Percentiles rank a stretch among this genome's conserved stretches.
Conservation (phyloP, 495 filamentous ascomycete species). For the Neurospora sp. region DNA sequence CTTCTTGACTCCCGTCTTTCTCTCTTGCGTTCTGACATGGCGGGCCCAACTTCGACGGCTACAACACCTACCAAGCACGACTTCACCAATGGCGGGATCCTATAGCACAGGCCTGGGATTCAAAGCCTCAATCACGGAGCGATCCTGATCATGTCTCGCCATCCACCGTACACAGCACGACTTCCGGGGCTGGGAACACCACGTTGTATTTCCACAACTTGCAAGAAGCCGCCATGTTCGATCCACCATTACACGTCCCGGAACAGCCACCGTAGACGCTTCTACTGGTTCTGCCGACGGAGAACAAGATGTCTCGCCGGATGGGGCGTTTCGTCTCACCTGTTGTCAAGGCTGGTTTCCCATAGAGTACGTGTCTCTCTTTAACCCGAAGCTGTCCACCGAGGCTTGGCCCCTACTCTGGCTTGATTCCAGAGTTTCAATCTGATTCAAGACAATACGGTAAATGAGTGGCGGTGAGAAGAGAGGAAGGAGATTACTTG, state of each 20-base stretch:
- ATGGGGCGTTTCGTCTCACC: not conserved
- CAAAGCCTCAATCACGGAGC: not conserved
- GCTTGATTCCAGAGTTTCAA: not conserved
- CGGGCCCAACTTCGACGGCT: not conserved
- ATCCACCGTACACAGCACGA: slow-evolving; percentile 2
- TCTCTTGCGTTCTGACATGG: not conserved
- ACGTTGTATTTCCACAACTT: not conserved
- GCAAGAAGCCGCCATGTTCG: not conserved
- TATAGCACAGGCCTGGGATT: not conserved
- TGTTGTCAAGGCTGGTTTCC: not conserved
- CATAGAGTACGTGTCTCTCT: not conserved
- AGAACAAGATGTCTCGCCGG: not conserved
- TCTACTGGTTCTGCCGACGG: not conserved
- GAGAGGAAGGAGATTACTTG: not conserved
- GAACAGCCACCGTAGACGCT: not conserved
- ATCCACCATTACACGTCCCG: not conserved
- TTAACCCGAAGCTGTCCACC: not conserved
- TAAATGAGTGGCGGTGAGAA: not conserved
- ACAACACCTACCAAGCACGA: not conserved
- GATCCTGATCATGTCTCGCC: slow-evolving; percentile 2
- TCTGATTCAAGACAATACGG: not conserved
- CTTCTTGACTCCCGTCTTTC: not conserved
- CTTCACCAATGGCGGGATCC: not conserved
- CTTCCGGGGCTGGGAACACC: not conserved
- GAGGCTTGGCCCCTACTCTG: not conserved